These are phyloP conservation scores for Nakaseomyces nivariensis DNA, from an alignment of 1,139 yeast genomes.

Conservation along the genomic window DNA sequence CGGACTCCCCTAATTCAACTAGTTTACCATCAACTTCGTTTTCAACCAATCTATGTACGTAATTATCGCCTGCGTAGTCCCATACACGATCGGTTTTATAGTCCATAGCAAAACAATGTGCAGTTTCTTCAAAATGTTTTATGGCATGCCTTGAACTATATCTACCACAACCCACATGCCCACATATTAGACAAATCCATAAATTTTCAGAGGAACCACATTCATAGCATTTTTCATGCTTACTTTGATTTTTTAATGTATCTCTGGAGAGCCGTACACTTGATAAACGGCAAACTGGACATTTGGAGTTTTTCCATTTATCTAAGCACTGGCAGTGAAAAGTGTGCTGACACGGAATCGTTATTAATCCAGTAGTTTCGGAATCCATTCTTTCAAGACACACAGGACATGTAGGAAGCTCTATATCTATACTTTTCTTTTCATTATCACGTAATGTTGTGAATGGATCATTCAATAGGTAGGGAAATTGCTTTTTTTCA, in stretches of 20 bases:
- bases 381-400: conserved; percentile 88
- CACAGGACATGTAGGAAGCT: conserved; percentile 89
- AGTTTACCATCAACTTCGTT: conserved; percentile 80
- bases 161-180: conserved; percentile 83
- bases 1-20: conserved; percentile 44
- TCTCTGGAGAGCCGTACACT: conserved; percentile 27
- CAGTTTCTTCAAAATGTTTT: conserved; percentile 64
- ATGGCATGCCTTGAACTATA: conserved; percentile 84
- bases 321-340: conserved; percentile 85
- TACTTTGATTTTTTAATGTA: conserved; percentile 32
- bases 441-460: conserved; percentile 9
- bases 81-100: conserved; percentile 76
- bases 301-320: conserved; percentile 84
- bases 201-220: conserved; percentile 62
- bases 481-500: conserved; percentile 36
- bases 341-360: conserved; percentile 89
- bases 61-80: conserved; percentile 91
- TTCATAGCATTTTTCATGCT: conserved; percentile 19
- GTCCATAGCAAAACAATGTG: conserved; percentile 92
- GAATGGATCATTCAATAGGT: conserved; percentile 66
- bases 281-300: conserved; percentile 87
- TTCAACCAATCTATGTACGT: conserved; percentile 78
- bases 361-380: conserved; percentile 66
- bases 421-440: conserved; percentile 31
- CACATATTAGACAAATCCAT: conserved; percentile 90